These are phyloP conservation scores for Mycena vitilis DNA, from an alignment of 768 basidiomycete genomes.

Conservation along the genomic window DNA sequence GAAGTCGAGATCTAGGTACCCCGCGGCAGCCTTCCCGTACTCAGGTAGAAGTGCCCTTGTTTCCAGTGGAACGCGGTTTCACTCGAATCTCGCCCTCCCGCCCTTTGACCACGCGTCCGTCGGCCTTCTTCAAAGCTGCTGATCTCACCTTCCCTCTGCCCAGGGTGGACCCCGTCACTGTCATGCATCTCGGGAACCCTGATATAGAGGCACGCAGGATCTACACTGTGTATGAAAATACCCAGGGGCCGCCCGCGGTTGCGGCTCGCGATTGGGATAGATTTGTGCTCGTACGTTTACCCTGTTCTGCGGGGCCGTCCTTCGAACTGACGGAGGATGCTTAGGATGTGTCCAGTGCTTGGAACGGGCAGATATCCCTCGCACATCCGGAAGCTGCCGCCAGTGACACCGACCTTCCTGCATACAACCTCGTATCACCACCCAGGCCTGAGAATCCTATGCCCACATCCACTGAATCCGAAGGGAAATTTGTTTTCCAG, in stretches of 20 bases:
- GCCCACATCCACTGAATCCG: conserved; percentile 8
- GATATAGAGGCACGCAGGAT: not conserved
- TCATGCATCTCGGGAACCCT: conserved; percentile 26
- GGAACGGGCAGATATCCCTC: conserved; percentile 27
- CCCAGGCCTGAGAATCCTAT: conserved; percentile 9
- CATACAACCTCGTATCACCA: conserved; percentile 13
- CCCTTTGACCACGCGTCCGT: conserved; percentile 17
- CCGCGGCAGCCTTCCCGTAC: no score
- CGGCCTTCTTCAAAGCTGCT: conserved; percentile 18
- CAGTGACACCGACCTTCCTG: conserved; percentile 5
- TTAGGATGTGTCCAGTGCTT: conserved; percentile 33
- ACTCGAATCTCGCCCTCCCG: not conserved
- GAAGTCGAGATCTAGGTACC: no score
- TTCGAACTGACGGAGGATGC: not conserved
- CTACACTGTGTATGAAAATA: not conserved
- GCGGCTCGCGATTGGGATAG: conserved; percentile 17
- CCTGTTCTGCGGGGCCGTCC: not conserved
- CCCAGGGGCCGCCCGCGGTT: conserved; percentile 1
- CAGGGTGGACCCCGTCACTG: not conserved
- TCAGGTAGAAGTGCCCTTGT: not conserved
- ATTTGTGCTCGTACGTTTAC: conserved; percentile 26
- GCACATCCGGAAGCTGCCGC: conserved; percentile 1
- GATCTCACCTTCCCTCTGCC: not conserved
- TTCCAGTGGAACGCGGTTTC: not conserved
- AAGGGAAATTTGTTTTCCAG: not conserved